phyloP scores from a whole-genome alignment of 139 green algal genomes.

The Monoraphidium neglectum region DNA sequence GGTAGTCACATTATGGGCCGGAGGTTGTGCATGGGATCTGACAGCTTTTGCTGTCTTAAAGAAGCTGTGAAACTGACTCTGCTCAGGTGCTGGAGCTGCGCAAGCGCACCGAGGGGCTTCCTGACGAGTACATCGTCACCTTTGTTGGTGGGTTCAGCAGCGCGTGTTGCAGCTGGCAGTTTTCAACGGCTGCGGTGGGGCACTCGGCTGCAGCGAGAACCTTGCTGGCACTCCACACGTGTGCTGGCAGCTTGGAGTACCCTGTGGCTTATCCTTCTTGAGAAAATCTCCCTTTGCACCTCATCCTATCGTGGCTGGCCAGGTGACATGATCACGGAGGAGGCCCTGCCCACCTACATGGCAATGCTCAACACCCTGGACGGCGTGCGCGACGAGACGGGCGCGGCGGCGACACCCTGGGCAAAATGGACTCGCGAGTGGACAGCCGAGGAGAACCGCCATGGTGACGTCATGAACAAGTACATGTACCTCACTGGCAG shows the following conservation, averaged over 20 bases:
- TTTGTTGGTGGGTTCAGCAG: conserved; percentile 86
- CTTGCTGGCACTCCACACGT: no score
- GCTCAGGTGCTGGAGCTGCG: conserved; percentile 87
- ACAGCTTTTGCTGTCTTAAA: no score
- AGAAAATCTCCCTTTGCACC: no score
- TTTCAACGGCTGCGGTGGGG: no score
- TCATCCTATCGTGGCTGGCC: no score
- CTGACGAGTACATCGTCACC: conserved; percentile 95
- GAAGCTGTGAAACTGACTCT: no score
- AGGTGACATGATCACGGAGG: conserved; percentile 97
- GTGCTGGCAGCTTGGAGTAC: no score
- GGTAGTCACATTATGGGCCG: no score
- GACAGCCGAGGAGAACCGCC: conserved; percentile 98
- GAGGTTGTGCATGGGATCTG: no score
- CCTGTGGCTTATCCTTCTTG: no score
- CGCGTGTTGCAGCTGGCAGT: no score
- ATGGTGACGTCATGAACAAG: conserved; percentile 98
- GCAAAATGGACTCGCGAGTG: conserved; percentile 85
- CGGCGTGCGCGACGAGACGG: conserved; percentile 92
- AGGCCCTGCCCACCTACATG: conserved; percentile 99
- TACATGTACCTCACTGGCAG: conserved; percentile 86
- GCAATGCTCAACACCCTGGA: conserved; percentile 99
- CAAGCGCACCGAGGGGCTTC: conserved; percentile 74
- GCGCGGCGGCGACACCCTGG: conserved; percentile 83
- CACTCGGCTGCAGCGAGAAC: no score